Conservation (phyloP, 768 basidiomycete species). For the Leucosporidium scottii region DNA sequence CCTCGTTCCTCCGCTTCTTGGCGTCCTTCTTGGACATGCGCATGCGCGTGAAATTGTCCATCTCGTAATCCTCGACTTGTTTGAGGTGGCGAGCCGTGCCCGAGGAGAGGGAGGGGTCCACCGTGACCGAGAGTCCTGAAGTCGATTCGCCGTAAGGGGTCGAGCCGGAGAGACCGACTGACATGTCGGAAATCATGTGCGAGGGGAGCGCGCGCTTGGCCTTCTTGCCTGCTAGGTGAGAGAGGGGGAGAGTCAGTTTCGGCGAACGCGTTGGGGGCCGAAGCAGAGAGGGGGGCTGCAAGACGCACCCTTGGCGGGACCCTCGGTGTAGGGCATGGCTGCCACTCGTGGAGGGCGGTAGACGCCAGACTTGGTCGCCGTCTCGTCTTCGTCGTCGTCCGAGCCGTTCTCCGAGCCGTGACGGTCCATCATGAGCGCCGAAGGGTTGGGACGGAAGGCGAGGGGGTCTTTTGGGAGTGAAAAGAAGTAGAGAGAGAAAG, state of each 20-base stretch:
- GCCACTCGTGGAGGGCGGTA: constrained; percentile 72
- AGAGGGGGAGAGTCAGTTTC: neutral
- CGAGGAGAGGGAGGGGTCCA: constrained; percentile 33
- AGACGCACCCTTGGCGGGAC: constrained; percentile 44
- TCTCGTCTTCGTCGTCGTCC: constrained; percentile 40
- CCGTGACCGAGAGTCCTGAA: constrained; percentile 42
- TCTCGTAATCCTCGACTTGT: constrained; percentile 80
- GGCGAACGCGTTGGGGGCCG: neutral
- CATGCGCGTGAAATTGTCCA: constrained; percentile 85
- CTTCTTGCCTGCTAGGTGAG: constrained; percentile 40
- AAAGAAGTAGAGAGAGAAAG: neutral
- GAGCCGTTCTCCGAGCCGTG: constrained; percentile 30
- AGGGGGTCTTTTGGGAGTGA: constrained; percentile 62
- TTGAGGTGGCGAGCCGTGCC: constrained; percentile 61
- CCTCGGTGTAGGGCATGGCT: constrained; percentile 74
- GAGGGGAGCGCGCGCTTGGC: constrained; percentile 44
- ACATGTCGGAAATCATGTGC: constrained; percentile 34
- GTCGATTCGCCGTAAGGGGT: constrained; percentile 43
- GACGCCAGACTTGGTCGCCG: constrained; percentile 34
- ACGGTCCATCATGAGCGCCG: constrained; percentile 52
- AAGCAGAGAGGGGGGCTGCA: neutral
- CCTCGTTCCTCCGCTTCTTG: constrained; percentile 63
- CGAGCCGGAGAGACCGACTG: constrained; percentile 15
- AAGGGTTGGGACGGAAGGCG: constrained; percentile 83
- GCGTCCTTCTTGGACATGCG: constrained; percentile 84